Evolutionary conservation across 805 yeast genomes (phyloP), one percentile per base, ranked within the genome.

Genomic region (Barnettozyma californica): DNA sequence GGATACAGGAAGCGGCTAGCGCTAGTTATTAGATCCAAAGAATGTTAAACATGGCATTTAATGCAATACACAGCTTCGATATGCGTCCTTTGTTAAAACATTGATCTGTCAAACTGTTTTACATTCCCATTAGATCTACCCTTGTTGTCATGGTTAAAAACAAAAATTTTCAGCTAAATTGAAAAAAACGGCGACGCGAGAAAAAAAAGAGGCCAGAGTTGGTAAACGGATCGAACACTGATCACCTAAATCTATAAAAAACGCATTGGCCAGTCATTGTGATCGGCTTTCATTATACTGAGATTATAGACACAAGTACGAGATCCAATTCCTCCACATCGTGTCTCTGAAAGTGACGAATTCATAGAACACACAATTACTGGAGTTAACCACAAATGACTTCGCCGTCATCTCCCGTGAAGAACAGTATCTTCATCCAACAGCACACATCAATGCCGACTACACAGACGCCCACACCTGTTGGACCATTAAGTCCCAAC

Each of bases 401-500:
- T 9, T 35, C 38, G 10, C 38, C 38, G 21, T 16, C 38, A 16
- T 35, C 38, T 16, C 38, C 38, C 9, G 38, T 38, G 41, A 38
- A 38, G 27, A 38, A 14, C 29, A 38, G 9, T 16, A 38, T 38
- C 26, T 38, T 38, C 41, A n/a, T 37, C 20, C 26, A 16, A 6
- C 41, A 38, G n/a, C 25, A 7, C 33, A 16, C 21, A 16, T 14
- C 38, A 18, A 14, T 18, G 21, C 5, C 38, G 6, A 35, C 14
- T 5, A 8, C 27, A 20, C 41, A 19, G 41, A 35, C 38, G 21
- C 20, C 38, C 13, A 18, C 38, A 3, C 38, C 16, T 19, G 41
- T 10, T 7, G 41, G 27, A n/a, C 11, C 41, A 14, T 10, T 31
- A 4, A 44, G 46, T 54, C 46, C 47, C 36, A n/a, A 5, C 14